These are phyloP conservation scores for Vigna trinervia DNA, from an alignment of 306 rosid species.

Conservation along the genomic window DNA sequence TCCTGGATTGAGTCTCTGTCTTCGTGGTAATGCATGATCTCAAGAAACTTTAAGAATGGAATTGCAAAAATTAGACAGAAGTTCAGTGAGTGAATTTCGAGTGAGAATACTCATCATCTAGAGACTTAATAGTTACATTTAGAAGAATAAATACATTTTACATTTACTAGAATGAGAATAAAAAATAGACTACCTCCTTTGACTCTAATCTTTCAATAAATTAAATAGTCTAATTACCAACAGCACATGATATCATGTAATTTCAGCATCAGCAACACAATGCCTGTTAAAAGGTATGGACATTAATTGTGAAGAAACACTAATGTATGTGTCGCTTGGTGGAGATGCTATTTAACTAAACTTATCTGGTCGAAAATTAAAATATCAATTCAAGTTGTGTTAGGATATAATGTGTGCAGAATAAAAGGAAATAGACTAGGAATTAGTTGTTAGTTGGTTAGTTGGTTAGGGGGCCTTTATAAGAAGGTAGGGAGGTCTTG, in stretches of 20 bases:
- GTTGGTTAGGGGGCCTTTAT: too few relatives aligned
- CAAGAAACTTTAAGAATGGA: constrained; percentile 12
- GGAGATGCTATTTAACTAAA: constrained; percentile 15
- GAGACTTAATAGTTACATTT: background rate
- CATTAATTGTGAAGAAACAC: constrained; percentile 15
- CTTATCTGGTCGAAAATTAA: constrained; percentile 11
- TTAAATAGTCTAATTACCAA: background rate
- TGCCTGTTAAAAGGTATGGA: background rate
- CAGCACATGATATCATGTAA: background rate
- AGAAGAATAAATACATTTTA: background rate
- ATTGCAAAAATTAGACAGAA: background rate
- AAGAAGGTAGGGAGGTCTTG: too few relatives aligned
- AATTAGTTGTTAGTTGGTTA: too few relatives aligned
- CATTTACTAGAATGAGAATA: constrained; percentile 14
- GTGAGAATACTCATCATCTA: background rate
- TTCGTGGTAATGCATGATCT: constrained; percentile 72
- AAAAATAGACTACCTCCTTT: background rate
- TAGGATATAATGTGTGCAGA: too few relatives aligned
- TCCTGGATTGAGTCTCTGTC: constrained; percentile 98
- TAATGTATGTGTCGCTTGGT: constrained; percentile 15
- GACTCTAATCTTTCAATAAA: background rate
- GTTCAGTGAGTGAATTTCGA: constrained; percentile 28
- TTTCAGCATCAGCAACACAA: constrained; percentile 16
- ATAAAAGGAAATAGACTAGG: too few relatives aligned
- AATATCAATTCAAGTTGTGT: constrained; percentile 10